Evolutionary conservation across 768 basidiomycete genomes (phyloP).

Genomic region (Boletus barrowsii): DNA sequence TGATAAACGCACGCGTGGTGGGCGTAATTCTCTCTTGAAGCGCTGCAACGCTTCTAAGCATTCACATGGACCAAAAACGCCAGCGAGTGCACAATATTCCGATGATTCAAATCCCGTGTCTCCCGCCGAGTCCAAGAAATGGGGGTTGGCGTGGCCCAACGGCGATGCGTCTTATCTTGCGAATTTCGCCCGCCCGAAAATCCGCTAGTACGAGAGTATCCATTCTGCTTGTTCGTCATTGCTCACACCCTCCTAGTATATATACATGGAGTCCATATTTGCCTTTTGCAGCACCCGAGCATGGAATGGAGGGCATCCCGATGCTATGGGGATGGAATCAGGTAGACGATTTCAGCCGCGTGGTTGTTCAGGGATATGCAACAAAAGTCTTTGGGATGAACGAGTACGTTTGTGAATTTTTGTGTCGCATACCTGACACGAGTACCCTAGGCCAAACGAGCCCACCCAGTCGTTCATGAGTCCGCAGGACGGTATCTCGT

Average conservation of each 20-base stretch:
- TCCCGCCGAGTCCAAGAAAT: slow-evolving; percentile 37
- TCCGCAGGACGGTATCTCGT: slow-evolving; percentile 46
- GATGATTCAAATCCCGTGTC: neutral
- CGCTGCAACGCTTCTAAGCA: slow-evolving; percentile 16
- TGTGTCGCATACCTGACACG: neutral
- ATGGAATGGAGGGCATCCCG: slow-evolving; percentile 56
- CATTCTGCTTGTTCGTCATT: neutral
- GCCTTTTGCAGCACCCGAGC: slow-evolving; percentile 37
- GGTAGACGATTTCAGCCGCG: slow-evolving; percentile 42
- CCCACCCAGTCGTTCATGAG: slow-evolving; percentile 60
- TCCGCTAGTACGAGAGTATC: slow-evolving; percentile 40
- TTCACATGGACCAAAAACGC: slow-evolving; percentile 2
- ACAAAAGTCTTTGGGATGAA: slow-evolving; percentile 65
- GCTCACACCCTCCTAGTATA: slow-evolving; percentile 31
- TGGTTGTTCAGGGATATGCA: slow-evolving; percentile 53
- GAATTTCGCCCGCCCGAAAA: slow-evolving; percentile 46
- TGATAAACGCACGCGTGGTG: slow-evolving; percentile 17
- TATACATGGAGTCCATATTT: slow-evolving; percentile 68
- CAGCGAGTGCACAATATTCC: neutral
- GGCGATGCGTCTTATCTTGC: slow-evolving; percentile 47
- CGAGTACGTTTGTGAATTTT: slow-evolving; percentile 51
- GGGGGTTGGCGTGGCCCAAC: slow-evolving; percentile 69
- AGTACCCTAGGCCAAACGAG: slow-evolving; percentile 60
- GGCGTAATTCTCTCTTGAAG: slow-evolving; percentile 10
- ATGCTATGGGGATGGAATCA: slow-evolving; percentile 73